Evolutionary conservation across 495 filamentous ascomycete genomes (phyloP), one percentile per base, ranked within the genome.

Genomic region (Penicillium manginii): DNA sequence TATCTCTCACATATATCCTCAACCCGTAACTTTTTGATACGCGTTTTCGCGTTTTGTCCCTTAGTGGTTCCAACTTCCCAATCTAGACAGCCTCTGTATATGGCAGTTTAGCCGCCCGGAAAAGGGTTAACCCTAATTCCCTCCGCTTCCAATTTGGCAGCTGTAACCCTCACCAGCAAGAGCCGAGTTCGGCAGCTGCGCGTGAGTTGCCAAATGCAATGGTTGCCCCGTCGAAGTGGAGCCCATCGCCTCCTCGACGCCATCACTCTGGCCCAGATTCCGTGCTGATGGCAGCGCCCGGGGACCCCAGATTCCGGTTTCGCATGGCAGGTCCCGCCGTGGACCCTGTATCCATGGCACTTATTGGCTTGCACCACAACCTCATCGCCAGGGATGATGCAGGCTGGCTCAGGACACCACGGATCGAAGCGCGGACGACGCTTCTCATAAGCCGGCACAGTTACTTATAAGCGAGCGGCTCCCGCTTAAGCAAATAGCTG

Each of bases 231-330:
- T 3, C 17, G 42, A n/a, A 7, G 45, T 47, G 45, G 21, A 22
- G 3, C 45, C 40, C 2, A 15, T 47, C 45, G 45, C 22, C 45
- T 47, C 45, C 19, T 37, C 52, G 23, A 31, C 46, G 23, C 11
- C 37, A 4, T 14, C 29, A 14, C 35, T 33, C n/a, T 54, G 22
- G 8, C 39, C 37, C 26, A 35, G 3, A 47, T 21, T 46, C 23
- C 55, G 47, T 35, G 49, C 52, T 10, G 43, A 57, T 50, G 47
- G 23, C 48, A 19, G 45, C 35, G 33, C 46, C 49, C 55, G 40
- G 35, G 31, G 52, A 45, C 48, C 37, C 55, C 55, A 52, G 55
- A 58, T 47, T 47, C 45, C 45, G 12, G 15, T 47, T 47, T 2
- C 21, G 12, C 37, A 32, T 46, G 48, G n/a, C 37, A 52, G 48